phyloP scores from a whole-genome alignment of 306 rosid genomes.

The Leucaena leucocephala region DNA sequence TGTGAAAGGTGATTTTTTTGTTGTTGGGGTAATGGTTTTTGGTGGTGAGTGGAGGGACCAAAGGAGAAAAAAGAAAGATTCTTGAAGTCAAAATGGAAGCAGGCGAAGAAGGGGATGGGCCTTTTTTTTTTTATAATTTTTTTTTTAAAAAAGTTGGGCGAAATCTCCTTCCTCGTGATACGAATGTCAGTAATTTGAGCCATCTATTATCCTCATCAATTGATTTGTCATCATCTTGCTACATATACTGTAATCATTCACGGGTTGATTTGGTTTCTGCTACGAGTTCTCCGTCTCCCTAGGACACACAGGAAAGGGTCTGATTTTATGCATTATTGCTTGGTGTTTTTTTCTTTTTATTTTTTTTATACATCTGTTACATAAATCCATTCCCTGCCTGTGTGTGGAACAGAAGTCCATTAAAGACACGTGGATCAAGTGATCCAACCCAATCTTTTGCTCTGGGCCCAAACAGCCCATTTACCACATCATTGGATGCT shows the following conservation, averaged over 20 bases:
- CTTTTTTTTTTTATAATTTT: too few species aligned
- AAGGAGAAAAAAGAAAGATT: neutral
- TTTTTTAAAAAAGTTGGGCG: too few species aligned
- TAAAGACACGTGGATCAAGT: neutral
- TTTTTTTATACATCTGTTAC: too few species aligned
- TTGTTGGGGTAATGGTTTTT: neutral
- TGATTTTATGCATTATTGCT: neutral
- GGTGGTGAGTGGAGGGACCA: neutral
- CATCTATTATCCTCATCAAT: too few species aligned
- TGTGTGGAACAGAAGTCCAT: too few species aligned
- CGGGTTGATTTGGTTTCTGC: neutral
- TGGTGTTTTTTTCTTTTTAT: too few species aligned
- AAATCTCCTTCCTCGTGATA: too few species aligned
- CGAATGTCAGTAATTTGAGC: too few species aligned
- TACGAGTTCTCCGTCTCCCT: neutral
- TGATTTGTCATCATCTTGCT: neutral
- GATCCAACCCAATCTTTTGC: neutral
- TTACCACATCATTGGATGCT: too few species aligned
- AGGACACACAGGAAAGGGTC: neutral
- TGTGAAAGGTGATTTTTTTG: neutral
- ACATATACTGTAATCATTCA: neutral
- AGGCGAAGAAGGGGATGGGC: neutral
- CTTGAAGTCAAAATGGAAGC: slow-evolving; percentile 10
- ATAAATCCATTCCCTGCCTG: too few species aligned
- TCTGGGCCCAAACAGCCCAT: too few species aligned